phyloP scores from a whole-genome alignment of 768 basidiomycete genomes.

The Hypholoma sublateritium region DNA sequence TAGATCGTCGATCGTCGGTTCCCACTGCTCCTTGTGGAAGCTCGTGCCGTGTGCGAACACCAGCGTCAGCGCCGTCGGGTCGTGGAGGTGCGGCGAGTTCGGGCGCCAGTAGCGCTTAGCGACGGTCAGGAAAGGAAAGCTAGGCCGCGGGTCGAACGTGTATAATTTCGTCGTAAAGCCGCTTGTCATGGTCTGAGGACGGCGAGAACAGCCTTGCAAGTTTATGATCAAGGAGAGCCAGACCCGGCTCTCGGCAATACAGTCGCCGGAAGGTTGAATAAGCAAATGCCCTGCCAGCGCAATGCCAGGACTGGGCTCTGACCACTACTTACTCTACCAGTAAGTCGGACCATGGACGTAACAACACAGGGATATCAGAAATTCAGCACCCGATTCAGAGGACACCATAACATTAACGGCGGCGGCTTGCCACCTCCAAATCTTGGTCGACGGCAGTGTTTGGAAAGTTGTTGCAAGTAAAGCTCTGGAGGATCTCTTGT shows the following conservation, averaged over 20 bases:
- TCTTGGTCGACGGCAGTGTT: no score
- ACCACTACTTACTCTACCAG: no score
- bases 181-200: neutral
- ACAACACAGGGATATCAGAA: no score
- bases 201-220: neutral
- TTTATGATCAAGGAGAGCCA: neutral
- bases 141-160: constrained; percentile 53
- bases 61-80: constrained; percentile 43
- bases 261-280: neutral
- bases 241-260: neutral
- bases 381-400: no score
- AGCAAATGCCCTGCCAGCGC: no score
- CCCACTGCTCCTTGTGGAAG: constrained; percentile 61
- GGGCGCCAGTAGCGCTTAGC: constrained; percentile 51
- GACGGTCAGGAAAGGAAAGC: constrained; percentile 46
- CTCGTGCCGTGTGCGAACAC: constrained; percentile 54
- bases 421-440: no score
- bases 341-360: no score
- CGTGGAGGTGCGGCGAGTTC: constrained; percentile 29
- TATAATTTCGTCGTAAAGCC: constrained; percentile 29
- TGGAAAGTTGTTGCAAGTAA: no score
- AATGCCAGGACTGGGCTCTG: no score
- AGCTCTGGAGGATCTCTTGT: no score
- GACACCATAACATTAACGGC: no score
- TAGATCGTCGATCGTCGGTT: constrained; percentile 51